phyloP scores from a whole-genome alignment of 2,329 filamentous ascomycete species.

The Clarireedia hainanense region DNA sequence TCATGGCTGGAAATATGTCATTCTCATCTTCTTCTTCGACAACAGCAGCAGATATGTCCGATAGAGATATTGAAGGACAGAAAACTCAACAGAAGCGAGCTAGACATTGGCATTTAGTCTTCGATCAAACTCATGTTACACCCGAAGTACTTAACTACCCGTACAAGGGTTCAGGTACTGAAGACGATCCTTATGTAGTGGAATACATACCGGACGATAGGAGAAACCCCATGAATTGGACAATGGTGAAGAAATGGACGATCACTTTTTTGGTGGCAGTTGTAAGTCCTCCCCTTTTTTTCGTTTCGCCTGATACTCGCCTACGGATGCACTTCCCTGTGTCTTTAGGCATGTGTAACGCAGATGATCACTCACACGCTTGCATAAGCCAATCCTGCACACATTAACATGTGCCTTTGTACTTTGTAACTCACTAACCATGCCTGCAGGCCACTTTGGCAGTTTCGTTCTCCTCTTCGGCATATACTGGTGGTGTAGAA shows the following conservation, averaged over 20 bases:
- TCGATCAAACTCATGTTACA: slow-evolving; percentile 38
- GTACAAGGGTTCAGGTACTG: slow-evolving; percentile 33
- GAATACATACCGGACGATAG: slow-evolving; percentile 36
- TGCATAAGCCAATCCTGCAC: no score
- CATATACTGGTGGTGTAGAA: slow-evolving; percentile 33
- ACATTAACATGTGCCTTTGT: no score
- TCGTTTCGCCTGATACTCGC: background rate
- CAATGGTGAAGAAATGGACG: slow-evolving; percentile 32
- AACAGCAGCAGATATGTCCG: slow-evolving; percentile 6
- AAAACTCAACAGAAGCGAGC: slow-evolving; percentile 13
- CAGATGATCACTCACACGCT: background rate
- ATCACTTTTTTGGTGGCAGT: slow-evolving; percentile 33
- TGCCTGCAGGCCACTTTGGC: slow-evolving; percentile 42
- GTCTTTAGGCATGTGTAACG: background rate
- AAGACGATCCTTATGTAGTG: slow-evolving; percentile 35
- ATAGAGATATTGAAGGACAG: slow-evolving; percentile 17
- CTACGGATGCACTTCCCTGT: background rate
- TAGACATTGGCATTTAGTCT: slow-evolving; percentile 34
- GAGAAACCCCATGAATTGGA: slow-evolving; percentile 34
- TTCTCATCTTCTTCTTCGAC: slow-evolving; percentile 11
- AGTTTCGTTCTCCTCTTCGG: slow-evolving; percentile 34
- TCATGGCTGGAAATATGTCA: background rate
- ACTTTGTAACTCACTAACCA: slow-evolving; percentile 28
- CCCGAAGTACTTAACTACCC: slow-evolving; percentile 36
- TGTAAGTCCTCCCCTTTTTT: slow-evolving; percentile 30